Percentiles rank a stretch among this genome's conserved stretches.
Evolutionary conservation across 2,329 filamentous ascomycete genomes (phyloP).

Genomic region (Sordariomycetes sp.): DNA sequence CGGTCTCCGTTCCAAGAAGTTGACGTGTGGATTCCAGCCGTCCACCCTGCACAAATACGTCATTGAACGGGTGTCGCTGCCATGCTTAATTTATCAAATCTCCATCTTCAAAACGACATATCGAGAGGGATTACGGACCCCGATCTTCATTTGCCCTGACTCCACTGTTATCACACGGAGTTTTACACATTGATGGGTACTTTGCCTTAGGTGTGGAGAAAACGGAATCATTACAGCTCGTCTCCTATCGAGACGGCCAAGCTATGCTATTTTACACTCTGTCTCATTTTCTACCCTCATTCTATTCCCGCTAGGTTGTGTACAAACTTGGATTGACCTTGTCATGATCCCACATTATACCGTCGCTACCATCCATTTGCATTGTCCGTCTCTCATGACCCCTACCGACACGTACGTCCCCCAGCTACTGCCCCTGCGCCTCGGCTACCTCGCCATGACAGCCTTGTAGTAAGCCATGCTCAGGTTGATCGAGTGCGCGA

Average conservation of each 20-base stretch:
- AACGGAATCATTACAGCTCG: background rate
- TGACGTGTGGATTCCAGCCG: background rate
- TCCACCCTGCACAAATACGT: background rate
- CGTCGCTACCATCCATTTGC: background rate
- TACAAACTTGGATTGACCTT: background rate
- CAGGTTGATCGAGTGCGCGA: constrained; percentile 57
- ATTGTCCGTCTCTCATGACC: background rate
- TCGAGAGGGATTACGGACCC: background rate
- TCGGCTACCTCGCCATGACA: constrained; percentile 33
- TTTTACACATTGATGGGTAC: background rate
- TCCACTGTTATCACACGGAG: background rate
- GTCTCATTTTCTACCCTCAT: background rate
- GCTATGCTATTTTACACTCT: background rate
- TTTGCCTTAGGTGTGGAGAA: background rate
- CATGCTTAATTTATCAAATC: background rate
- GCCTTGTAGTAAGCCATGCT: constrained; percentile 56
- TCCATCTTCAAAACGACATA: background rate
- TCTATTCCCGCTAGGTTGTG: background rate
- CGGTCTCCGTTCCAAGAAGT: background rate
- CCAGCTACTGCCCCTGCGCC: background rate
- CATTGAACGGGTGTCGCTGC: background rate
- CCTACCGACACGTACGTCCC: background rate
- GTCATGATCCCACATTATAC: background rate
- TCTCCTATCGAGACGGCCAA: background rate
- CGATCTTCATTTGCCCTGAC: background rate